Conservation (phyloP, 208 protist species). For the Trypanosoma grayi region DNA sequence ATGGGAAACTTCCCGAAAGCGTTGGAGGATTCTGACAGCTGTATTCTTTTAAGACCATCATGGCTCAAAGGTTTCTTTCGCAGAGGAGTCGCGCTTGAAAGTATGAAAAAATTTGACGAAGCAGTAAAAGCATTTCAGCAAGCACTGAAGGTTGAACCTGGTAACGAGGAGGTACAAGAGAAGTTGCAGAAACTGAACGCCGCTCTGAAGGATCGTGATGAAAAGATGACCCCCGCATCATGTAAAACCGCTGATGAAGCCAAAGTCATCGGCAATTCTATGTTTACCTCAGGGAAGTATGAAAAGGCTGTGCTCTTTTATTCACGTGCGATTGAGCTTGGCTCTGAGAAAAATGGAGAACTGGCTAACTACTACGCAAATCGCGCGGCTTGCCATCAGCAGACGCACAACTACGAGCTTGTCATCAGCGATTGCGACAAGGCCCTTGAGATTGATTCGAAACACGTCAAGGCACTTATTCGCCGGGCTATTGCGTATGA, state of each 20-base stretch:
- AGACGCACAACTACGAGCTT: slow-evolving; percentile 80
- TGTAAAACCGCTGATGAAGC: slow-evolving; percentile 88
- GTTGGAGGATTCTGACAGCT: slow-evolving; percentile 73
- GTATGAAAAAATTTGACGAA: slow-evolving; percentile 71
- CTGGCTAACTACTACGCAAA: slow-evolving; percentile 86
- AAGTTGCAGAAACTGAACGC: slow-evolving; percentile 68
- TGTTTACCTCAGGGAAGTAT: slow-evolving; percentile 89
- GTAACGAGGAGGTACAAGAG: slow-evolving; percentile 78
- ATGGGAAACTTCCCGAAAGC: slow-evolving; percentile 76
- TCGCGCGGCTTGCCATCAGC: slow-evolving; percentile 88
- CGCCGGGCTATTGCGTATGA: slow-evolving; percentile 91
- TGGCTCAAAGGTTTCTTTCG: slow-evolving; percentile 93
- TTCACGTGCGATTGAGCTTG: slow-evolving; percentile 87
- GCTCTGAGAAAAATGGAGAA: slow-evolving; percentile 63
- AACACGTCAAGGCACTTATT: slow-evolving; percentile 88
- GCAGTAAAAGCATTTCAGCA: slow-evolving; percentile 78
- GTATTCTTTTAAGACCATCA: slow-evolving; percentile 78
- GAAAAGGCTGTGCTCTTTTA: slow-evolving; percentile 87
- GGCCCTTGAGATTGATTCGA: slow-evolving; percentile 72
- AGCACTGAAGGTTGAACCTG: slow-evolving; percentile 69
- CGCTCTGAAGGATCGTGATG: slow-evolving; percentile 73
- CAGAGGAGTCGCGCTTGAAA: slow-evolving; percentile 78
- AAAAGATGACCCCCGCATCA: slow-evolving; percentile 61
- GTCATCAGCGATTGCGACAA: slow-evolving; percentile 88
- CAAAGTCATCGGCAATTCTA: slow-evolving; percentile 85